Conservation (phyloP, 2,329 filamentous ascomycete genomes). For the Aureobasidium sp. region DNA sequence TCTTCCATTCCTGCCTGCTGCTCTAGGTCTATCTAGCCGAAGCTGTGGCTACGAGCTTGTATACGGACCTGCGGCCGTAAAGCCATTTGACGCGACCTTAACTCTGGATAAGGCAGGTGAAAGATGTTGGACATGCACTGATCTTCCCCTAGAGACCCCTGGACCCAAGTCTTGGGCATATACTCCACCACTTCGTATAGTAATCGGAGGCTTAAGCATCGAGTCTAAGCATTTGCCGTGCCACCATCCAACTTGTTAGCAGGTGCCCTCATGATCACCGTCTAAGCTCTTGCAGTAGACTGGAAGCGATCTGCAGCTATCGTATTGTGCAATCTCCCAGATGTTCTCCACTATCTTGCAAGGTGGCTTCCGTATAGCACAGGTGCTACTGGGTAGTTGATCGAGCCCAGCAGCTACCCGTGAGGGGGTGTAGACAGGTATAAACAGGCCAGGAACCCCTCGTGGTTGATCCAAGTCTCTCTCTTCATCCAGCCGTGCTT, state of each 20-base stretch:
- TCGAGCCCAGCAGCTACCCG: neutral
- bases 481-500: neutral
- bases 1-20: neutral
- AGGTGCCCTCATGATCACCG: neutral
- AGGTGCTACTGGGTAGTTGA: neutral
- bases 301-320: neutral
- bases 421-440: neutral
- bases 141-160: slow-evolving; percentile 5
- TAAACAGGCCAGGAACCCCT: neutral
- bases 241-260: neutral
- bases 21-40: slow-evolving; percentile 6
- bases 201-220: neutral
- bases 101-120: slow-evolving; percentile 1
- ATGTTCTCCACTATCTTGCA: neutral
- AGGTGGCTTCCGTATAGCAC: neutral
- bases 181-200: neutral
- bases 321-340: neutral
- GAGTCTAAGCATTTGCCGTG: slow-evolving; percentile 6
- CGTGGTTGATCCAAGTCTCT: neutral
- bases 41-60: neutral
- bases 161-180: neutral
- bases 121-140: neutral
- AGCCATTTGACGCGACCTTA: neutral
- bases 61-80: slow-evolving; percentile 2
- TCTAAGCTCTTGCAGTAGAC: slow-evolving; percentile 3